Conservation (phyloP, 1,284 basidiomycete species). For the Rhodotorula sp. region DNA sequence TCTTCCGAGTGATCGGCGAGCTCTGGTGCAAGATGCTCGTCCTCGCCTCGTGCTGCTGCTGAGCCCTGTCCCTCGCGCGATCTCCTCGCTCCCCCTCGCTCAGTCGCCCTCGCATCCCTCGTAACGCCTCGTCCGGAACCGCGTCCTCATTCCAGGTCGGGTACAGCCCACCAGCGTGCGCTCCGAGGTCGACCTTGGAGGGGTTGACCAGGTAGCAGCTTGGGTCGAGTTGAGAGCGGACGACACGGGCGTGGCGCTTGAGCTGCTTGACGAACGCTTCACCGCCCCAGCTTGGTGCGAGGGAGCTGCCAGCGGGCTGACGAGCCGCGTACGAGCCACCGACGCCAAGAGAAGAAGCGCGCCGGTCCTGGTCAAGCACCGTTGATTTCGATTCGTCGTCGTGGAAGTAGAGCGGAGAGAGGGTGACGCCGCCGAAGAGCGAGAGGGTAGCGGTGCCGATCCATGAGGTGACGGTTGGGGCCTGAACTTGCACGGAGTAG, state of each 20-base stretch:
- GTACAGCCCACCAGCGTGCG: constrained; percentile 56
- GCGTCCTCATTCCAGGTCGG: constrained; percentile 43
- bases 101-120: constrained; percentile 19
- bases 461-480: constrained; percentile 82
- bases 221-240: constrained; percentile 74
- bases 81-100: constrained; percentile 1
- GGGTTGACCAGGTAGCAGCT: constrained; percentile 89
- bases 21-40: constrained; percentile 43
- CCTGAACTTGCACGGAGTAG: constrained; percentile 83
- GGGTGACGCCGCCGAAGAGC: constrained; percentile 60
- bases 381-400: constrained; percentile 85
- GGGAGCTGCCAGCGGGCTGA: background rate
- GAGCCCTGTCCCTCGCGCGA: constrained; percentile 6
- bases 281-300: constrained; percentile 53
- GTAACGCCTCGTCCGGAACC: constrained; percentile 36
- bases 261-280: constrained; percentile 70
- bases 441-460: constrained; percentile 69
- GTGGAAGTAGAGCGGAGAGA: constrained; percentile 90
- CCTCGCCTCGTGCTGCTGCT: constrained; percentile 5
- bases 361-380: constrained; percentile 44
- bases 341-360: constrained; percentile 32
- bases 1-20: constrained; percentile 11
- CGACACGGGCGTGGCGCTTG: constrained; percentile 65
- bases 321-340: constrained; percentile 5
- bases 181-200: constrained; percentile 80